These are phyloP conservation scores for Phytophthora citrophthora DNA, from an alignment of 352 stramenopile genomes.

Conservation along the genomic window DNA sequence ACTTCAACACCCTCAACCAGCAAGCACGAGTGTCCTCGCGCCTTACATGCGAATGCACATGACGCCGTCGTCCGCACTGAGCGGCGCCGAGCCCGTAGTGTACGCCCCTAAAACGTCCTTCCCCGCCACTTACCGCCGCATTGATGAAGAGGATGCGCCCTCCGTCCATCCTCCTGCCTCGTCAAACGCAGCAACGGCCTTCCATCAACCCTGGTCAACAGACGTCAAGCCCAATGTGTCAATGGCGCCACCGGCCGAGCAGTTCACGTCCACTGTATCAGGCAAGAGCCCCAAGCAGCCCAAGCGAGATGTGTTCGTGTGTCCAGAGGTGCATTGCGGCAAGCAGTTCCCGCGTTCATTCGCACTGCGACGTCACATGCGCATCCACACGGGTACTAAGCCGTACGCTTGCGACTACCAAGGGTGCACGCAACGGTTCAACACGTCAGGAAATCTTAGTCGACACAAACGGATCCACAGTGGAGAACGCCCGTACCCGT, in stretches of 20 bases:
- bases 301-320: slow-evolving; percentile 62
- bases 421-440: slow-evolving; percentile 81
- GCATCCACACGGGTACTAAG: slow-evolving; percentile 86
- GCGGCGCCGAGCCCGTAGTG: slow-evolving; percentile 31
- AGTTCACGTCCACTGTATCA: not conserved
- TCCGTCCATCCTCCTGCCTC: slow-evolving; percentile 40
- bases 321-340: slow-evolving; percentile 77
- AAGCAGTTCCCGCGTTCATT: slow-evolving; percentile 90
- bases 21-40: slow-evolving; percentile 7
- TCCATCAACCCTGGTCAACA: slow-evolving; percentile 5
- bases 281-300: slow-evolving; percentile 11
- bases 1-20: slow-evolving; percentile 21
- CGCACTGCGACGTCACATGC: slow-evolving; percentile 81
- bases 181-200: slow-evolving; percentile 7
- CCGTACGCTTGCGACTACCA: slow-evolving; percentile 84
- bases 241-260: not conserved
- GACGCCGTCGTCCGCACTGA: slow-evolving; percentile 23
- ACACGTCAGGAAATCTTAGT: slow-evolving; percentile 88
- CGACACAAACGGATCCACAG: slow-evolving; percentile 90
- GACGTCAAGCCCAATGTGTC: slow-evolving; percentile 12
- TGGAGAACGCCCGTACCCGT: slow-evolving; percentile 83
- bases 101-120: slow-evolving; percentile 33
- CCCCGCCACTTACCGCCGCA: slow-evolving; percentile 17
- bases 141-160: slow-evolving; percentile 34
- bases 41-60: slow-evolving; percentile 55